Base-by-base conservation (phyloP, 768 basidiomycete species). In the Collybiopsis luxurians region DNA sequence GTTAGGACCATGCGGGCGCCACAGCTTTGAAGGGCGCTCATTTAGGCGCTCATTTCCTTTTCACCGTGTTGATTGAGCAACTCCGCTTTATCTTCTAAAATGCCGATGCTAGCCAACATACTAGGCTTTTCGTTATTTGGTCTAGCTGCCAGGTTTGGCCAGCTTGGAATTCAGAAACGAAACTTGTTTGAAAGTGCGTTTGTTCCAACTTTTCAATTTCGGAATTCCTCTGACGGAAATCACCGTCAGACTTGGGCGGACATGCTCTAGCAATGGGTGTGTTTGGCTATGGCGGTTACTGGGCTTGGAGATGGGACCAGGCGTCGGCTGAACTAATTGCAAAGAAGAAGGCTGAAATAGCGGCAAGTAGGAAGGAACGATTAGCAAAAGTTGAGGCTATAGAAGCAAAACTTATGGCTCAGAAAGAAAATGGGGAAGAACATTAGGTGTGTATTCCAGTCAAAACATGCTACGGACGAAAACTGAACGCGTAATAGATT, bases 81-180 rank as follows among this genome's bases (percentile, higher is more conserved):
- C n/a, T n/a, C n/a, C n/a, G n/a, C n/a, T n/a, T n/a, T n/a, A n/a
- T n/a, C n/a, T n/a, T n/a, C n/a, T n/a, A 61, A 53, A 55, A 90
- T 90, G 86, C 67, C 87, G 40, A 73, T 91, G 66, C 74, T 89
- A 55, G 73, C 83, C 49, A 90, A 83, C 66, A 72, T 92, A 60
- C 69, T 91, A 66, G 90, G 90, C 40, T 91, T 91, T 72, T 89
- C 90, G 2, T 71, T 81, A 56, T 87, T 93, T 66, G 94, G 94
- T 42, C 86, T 97, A 57, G 86, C 86, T 21, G 85, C 87, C 19
- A 81, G 95, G 58, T 77, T 93, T 59, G 92, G 90, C 64, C 93
- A 95, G 73, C 84, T 97, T 23, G 89, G 87, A 53, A 89, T 97
- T 65, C 88, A 92, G 71, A 86, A 80, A 67, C 79, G 89, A 65